Conservation (phyloP, 2,329 filamentous ascomycete species). For the Aspergillus sp. region DNA sequence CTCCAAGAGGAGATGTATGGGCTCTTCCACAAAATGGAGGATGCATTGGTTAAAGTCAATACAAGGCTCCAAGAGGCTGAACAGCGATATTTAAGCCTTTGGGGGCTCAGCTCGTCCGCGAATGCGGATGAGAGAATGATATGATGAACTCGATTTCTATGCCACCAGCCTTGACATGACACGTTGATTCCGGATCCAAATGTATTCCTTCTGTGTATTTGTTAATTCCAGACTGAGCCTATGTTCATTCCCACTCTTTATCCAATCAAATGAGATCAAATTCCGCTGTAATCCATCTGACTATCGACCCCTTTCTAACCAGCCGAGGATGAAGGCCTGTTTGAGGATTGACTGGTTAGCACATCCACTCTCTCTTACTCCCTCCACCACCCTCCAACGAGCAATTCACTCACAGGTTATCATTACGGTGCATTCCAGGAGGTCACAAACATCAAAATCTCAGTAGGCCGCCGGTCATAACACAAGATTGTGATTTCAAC, state of each 20-base stretch:
- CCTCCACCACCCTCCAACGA: background rate
- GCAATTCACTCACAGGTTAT: background rate
- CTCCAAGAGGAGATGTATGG: conserved; percentile 10
- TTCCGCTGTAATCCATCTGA: too few species aligned
- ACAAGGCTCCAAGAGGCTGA: conserved; percentile 1
- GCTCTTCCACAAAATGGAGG: conserved; percentile 9
- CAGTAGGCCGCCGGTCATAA: background rate
- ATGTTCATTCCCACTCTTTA: background rate
- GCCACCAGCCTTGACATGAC: background rate
- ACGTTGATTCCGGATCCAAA: background rate
- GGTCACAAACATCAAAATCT: conserved; percentile 1
- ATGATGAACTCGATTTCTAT: background rate
- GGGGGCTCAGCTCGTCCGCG: background rate
- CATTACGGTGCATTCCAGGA: background rate
- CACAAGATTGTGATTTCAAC: background rate
- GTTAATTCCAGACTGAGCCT: background rate
- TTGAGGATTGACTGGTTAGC: background rate
- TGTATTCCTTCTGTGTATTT: background rate
- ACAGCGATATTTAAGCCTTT: background rate
- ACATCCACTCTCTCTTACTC: background rate
- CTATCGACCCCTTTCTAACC: background rate
- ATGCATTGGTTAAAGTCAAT: conserved; percentile 8
- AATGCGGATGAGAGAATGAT: background rate
- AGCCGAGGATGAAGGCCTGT: background rate
- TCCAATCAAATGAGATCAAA: background rate